Evolutionary conservation across 108 stramenopile species (phyloP).

Genomic region (Cylindrotheca closterium): DNA sequence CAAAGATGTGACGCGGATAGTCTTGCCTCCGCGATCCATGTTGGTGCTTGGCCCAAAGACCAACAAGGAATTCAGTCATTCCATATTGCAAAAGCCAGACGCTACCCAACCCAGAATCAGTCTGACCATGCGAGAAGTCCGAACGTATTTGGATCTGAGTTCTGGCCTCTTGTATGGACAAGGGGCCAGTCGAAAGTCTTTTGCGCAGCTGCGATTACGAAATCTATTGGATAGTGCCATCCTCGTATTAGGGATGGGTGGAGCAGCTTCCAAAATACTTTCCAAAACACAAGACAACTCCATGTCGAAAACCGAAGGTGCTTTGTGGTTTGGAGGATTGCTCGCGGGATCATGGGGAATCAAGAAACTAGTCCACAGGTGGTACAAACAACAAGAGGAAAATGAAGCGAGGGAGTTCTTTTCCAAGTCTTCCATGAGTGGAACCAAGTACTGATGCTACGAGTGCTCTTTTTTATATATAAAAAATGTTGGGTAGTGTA

Average conservation of each 20-base stretch:
- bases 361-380: conserved; percentile 22
- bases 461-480: too few relatives aligned
- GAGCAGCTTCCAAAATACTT: conserved; percentile 24
- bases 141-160: conserved; percentile 56
- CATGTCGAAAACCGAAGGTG: neutral
- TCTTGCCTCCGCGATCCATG: conserved; percentile 68
- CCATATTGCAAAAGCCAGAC: conserved; percentile 49
- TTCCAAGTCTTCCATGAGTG: conserved; percentile 60
- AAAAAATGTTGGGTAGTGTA: too few relatives aligned
- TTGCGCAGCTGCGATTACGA: conserved; percentile 19
- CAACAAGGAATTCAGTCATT: conserved; percentile 69
- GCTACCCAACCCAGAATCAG: conserved; percentile 46
- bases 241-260: conserved; percentile 44
- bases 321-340: conserved; percentile 11
- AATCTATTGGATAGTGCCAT: conserved; percentile 36
- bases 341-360: conserved; percentile 27
- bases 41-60: conserved; percentile 73
- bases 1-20: conserved; percentile 51
- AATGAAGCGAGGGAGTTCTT: conserved; percentile 65
- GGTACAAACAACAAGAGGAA: conserved; percentile 45
- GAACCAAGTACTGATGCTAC: conserved; percentile 71
- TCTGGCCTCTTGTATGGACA: conserved; percentile 65
- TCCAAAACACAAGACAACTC: conserved; percentile 2
- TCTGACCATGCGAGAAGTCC: conserved; percentile 66
- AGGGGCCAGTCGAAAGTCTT: conserved; percentile 40